Evolutionary conservation across 2,329 filamentous ascomycete genomes (phyloP), one percentile per base, ranked within the genome.

Genomic region (Apiospora marii): DNA sequence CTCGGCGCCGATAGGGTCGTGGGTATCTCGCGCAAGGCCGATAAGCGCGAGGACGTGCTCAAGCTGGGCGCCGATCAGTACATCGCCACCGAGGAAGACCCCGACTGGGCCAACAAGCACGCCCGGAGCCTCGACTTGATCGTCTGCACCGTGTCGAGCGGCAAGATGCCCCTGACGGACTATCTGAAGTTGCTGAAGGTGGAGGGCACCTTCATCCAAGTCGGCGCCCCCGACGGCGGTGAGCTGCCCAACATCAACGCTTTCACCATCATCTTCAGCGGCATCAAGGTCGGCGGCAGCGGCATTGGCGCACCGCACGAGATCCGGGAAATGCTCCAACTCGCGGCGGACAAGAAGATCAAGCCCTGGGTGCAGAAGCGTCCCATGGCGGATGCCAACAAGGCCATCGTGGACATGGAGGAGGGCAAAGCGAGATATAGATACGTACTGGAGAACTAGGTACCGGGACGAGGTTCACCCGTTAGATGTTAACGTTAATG

Each of bases 161-260:
- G 41, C n/a, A n/a, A 71, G 44, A 90, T 92, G 88, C 90, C 90
- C 0, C 78, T 92, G 27, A 79, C 81, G 70, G 80, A 86, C 69
- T 92, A 92, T 79, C 82, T 92, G 73, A 79, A 83, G 24, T 81
- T 92, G 13, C 82, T 92, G 27, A 84, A 86, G 73, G 81, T 85
- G 22, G 85, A 88, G 71, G 90, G 91, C 12, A 84, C 84, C 22
- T 90, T 92, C 78, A 86, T 92, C 70, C 89, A 92, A 80, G 85
- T 93, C 69, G 90, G 85, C 12, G 68, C 49, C 12, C 68, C 68
- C 10, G 68, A 70, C 48, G 68, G 48, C 4, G 68, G 68, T n/a
- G 68, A 58, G 68, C 24, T 70, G 12, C 68, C 68, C 46, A 41
- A 48, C 30, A 70, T 70, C 68, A 70, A 43, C 48, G 68, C 43